A percentile compares a stretch with the other conserved stretches of the same genome.
These are phyloP conservation scores for Yarrowia sp. DNA, from an alignment of 805 yeast species.

Conservation along the genomic window DNA sequence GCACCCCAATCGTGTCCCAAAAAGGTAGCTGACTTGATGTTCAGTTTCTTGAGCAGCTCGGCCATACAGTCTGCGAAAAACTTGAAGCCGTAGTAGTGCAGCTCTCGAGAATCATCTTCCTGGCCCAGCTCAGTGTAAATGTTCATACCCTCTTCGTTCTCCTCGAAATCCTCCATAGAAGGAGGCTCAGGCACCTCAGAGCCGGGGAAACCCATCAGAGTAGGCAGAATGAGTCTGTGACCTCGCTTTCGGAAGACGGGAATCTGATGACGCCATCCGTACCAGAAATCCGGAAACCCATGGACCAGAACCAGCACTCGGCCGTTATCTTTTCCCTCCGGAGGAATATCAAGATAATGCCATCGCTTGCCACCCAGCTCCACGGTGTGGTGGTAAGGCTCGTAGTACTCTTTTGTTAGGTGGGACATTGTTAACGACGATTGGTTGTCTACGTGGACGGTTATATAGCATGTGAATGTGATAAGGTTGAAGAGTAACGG, in stretches of 20 bases:
- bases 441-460: too few species aligned
- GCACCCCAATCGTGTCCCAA: slow-evolving; percentile 28
- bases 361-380: slow-evolving; percentile 22
- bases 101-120: slow-evolving; percentile 24
- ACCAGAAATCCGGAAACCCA: slow-evolving; percentile 27
- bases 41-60: slow-evolving; percentile 13
- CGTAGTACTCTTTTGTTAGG: slow-evolving; percentile 26
- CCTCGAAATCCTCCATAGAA: slow-evolving; percentile 26
- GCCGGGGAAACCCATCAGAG: slow-evolving; percentile 27
- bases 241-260: slow-evolving; percentile 27
- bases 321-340: slow-evolving; percentile 21
- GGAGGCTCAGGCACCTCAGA: slow-evolving; percentile 27
- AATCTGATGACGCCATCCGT: slow-evolving; percentile 27
- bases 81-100: slow-evolving; percentile 22
- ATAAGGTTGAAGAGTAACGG: neutral
- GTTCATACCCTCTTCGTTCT: slow-evolving; percentile 21
- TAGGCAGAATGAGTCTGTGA: slow-evolving; percentile 23
- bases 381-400: slow-evolving; percentile 18
- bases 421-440: neutral
- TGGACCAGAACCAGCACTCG: slow-evolving; percentile 26
- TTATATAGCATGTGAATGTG: neutral
- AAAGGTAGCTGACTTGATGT: slow-evolving; percentile 20
- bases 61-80: slow-evolving; percentile 24
- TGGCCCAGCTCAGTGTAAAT: slow-evolving; percentile 24
- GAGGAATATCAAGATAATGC: slow-evolving; percentile 28